Base-by-base conservation (phyloP, 345 rosid genomes). In the Hibiscus mutabilis region DNA sequence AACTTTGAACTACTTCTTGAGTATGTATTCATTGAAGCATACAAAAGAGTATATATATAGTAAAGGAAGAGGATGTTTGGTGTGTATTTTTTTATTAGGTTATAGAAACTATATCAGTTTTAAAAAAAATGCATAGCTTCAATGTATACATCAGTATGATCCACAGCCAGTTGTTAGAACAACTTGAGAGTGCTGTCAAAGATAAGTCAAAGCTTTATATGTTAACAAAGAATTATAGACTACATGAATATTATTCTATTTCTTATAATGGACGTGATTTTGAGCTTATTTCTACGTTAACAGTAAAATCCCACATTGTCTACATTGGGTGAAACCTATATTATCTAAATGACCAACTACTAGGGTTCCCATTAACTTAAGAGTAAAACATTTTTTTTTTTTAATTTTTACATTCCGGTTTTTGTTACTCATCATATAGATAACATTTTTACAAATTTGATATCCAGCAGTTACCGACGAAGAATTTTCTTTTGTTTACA, bases 171-270 rank as follows among this genome's bases (percentile, higher is more conserved):
- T 78, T 81, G 96, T 86, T 86, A 81, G 89, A 90, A 86, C 92
- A 73, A 83, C 86, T 81, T 77, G 76, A 77, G 96, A 87, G 97
- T 90, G 84, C 79, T 76, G 66, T 65, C 76, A 74, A 77, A 78
- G 87, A 85, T 79, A 82, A 78, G 74, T 75, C 79, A 75, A 83
- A 72, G 55, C 35, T 53, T 58, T n/a, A 40, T 31, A 21, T 18
- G 27, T 29, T 51, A 18, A 51, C 6, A 51, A 68, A 15, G 11
- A 14, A 24, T 11, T 42, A 1, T 13, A 24, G 5, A 14, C 9
- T 6, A 19, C 12, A 18, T 25, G 9, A 21, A 66, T 62, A 46
- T 35, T 37, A 4, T 61, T 61, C 25, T 18, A 19, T 63, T 63
- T 37, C 25, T 46, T 25, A 62, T 37, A 24, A 65, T 65, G 19